Percentiles rank a stretch among this genome's conserved stretches.
phyloP scores from a whole-genome alignment of 768 basidiomycete species.

The Boletales sp. region DNA sequence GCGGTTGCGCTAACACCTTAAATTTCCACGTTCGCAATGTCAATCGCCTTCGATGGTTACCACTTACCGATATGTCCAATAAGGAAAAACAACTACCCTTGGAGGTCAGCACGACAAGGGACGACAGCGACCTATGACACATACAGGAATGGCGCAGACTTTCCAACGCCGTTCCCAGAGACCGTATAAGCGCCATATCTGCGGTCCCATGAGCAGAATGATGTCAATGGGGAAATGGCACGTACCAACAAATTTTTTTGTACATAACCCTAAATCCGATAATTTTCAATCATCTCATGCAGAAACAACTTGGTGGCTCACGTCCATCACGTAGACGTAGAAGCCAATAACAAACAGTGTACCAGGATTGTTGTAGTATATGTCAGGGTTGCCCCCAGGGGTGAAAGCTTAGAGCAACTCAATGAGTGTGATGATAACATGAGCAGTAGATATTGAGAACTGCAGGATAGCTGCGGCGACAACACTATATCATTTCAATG shows the following conservation, averaged over 20 bases:
- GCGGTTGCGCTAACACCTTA: conserved; percentile 13
- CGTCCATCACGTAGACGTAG: conserved; percentile 18
- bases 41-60: neutral
- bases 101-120: neutral
- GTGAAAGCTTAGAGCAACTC: conserved; percentile 15
- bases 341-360: conserved; percentile 10
- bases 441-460: conserved; percentile 13
- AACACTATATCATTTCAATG: conserved; percentile 1
- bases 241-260: conserved; percentile 19
- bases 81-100: conserved; percentile 13
- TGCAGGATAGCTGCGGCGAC: conserved; percentile 14
- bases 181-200: conserved; percentile 24
- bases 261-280: conserved; percentile 8
- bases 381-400: neutral
- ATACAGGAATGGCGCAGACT: conserved; percentile 14
- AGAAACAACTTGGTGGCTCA: conserved; percentile 5
- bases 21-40: no score
- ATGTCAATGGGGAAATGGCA: neutral
- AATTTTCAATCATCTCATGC: neutral
- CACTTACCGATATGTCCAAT: conserved; percentile 15
- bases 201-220: neutral
- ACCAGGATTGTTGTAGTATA: conserved; percentile 7
- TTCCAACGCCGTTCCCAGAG: conserved; percentile 9
- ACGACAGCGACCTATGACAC: neutral
- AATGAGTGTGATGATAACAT: conserved; percentile 9